Evolutionary conservation across 768 basidiomycete species (phyloP).

Genomic region (Phylloporus sp.): DNA sequence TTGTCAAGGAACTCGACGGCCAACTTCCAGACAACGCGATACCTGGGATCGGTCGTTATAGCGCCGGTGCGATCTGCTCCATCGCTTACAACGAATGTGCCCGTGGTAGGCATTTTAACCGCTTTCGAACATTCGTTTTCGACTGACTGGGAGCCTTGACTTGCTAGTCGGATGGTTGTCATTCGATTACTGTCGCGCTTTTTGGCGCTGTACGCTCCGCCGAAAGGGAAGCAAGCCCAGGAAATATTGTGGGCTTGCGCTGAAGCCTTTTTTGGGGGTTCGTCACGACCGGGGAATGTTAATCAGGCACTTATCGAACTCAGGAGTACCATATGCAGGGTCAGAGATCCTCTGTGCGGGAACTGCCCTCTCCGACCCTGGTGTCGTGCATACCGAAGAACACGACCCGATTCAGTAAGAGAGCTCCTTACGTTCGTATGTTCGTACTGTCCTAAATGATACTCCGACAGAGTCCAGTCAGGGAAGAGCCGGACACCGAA

Average conservation of each 20-base stretch:
- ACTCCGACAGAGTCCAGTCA: neutral
- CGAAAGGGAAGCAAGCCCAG: slow-evolving; percentile 72
- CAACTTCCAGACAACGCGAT: slow-evolving; percentile 78
- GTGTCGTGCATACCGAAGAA: slow-evolving; percentile 58
- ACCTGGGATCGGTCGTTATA: slow-evolving; percentile 87
- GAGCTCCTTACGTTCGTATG: neutral
- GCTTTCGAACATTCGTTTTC: neutral
- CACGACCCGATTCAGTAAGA: slow-evolving; percentile 13
- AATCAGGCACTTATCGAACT: slow-evolving; percentile 95
- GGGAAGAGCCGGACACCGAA: slow-evolving; percentile 57
- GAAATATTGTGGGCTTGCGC: slow-evolving; percentile 84
- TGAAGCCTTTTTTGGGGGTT: slow-evolving; percentile 53
- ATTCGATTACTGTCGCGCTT: slow-evolving; percentile 80
- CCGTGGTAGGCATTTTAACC: slow-evolving; percentile 58
- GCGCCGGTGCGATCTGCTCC: slow-evolving; percentile 77
- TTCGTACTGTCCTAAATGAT: neutral
- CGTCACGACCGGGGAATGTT: slow-evolving; percentile 67
- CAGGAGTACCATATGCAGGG: slow-evolving; percentile 89
- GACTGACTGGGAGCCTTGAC: neutral
- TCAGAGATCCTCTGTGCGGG: slow-evolving; percentile 69
- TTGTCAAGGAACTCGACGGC: slow-evolving; percentile 59
- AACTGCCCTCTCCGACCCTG: slow-evolving; percentile 64
- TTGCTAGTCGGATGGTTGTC: slow-evolving; percentile 75
- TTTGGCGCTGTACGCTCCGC: slow-evolving; percentile 74
- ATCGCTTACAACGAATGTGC: slow-evolving; percentile 83